phyloP scores from a whole-genome alignment of 108 stramenopile genomes.

The Skeletonema tropicum region DNA sequence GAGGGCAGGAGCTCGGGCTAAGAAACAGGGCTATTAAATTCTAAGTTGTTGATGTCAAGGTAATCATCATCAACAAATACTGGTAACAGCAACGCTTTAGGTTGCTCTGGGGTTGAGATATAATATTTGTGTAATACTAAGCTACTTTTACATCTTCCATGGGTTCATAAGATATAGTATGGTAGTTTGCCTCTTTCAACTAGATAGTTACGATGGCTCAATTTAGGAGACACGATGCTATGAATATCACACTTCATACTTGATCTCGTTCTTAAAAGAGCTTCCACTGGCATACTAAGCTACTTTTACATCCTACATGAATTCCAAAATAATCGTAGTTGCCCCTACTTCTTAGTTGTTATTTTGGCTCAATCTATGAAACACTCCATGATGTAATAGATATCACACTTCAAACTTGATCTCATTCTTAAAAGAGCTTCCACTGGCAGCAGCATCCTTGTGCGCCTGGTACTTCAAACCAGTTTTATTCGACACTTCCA shows the following conservation, averaged over 20 bases:
- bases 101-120: neutral
- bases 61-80: neutral
- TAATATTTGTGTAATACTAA: constrained; percentile 7
- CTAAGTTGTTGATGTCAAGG: neutral
- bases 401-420: constrained; percentile 73
- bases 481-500: constrained; percentile 78
- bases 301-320: no score
- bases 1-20: constrained; percentile 43
- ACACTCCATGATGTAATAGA: no score
- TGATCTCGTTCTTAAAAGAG: constrained; percentile 75
- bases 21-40: constrained; percentile 46
- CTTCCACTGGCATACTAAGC: constrained; percentile 77
- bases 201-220: neutral
- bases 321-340: neutral
- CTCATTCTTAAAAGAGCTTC: constrained; percentile 80
- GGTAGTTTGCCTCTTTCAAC: no score
- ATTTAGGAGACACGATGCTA: no score
- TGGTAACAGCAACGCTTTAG: neutral
- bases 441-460: constrained; percentile 69
- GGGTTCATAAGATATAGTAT: no score
- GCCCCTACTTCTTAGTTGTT: neutral
- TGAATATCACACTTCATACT: constrained; percentile 67
- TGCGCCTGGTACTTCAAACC: constrained; percentile 86
- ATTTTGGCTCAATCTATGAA: neutral
- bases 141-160: constrained; percentile 1